Percentiles rank a stretch among this genome's conserved stretches.
These are phyloP conservation scores for Aureobasidium sp. DNA, from an alignment of 2,329 filamentous ascomycete genomes.

Conservation along the genomic window DNA sequence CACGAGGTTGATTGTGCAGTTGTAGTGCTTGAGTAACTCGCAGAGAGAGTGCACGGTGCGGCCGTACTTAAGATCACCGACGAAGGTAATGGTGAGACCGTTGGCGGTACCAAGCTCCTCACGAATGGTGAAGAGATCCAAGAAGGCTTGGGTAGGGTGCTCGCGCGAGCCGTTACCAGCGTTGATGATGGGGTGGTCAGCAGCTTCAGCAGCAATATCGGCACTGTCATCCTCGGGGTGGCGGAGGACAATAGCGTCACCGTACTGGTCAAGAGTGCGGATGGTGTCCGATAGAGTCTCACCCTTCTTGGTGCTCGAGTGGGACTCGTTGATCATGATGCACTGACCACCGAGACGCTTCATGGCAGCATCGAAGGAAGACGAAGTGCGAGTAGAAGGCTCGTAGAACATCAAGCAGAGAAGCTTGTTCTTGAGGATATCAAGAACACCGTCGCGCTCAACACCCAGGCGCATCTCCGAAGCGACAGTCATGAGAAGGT, in stretches of 20 bases:
- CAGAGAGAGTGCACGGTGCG: constrained; percentile 92
- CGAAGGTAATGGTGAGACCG: constrained; percentile 91
- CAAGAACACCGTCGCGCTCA: constrained; percentile 81
- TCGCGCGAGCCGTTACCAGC: constrained; percentile 93
- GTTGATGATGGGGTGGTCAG: constrained; percentile 89
- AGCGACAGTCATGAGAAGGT: constrained; percentile 90
- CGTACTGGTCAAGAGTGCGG: constrained; percentile 87
- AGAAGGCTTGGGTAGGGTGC: constrained; percentile 94
- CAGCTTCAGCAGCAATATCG: constrained; percentile 77
- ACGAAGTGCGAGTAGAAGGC: constrained; percentile 89
- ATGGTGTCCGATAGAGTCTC: constrained; percentile 91
- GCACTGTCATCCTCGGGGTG: constrained; percentile 80
- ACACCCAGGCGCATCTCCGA: constrained; percentile 97
- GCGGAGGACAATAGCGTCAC: constrained; percentile 90
- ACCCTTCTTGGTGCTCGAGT: constrained; percentile 89
- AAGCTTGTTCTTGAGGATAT: constrained; percentile 77
- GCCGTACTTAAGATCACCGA: constrained; percentile 87
- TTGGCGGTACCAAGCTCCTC: constrained; percentile 95
- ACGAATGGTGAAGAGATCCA: constrained; percentile 96
- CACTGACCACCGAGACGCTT: constrained; percentile 89
- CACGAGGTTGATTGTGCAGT: constrained; percentile 88
- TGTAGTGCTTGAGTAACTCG: constrained; percentile 91
- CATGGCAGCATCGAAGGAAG: constrained; percentile 97
- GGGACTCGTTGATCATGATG: constrained; percentile 70
- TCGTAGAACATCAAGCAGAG: constrained; percentile 96